phyloP scores from a whole-genome alignment of 2,329 filamentous ascomycete genomes.

The Colletotrichum falcatum region DNA sequence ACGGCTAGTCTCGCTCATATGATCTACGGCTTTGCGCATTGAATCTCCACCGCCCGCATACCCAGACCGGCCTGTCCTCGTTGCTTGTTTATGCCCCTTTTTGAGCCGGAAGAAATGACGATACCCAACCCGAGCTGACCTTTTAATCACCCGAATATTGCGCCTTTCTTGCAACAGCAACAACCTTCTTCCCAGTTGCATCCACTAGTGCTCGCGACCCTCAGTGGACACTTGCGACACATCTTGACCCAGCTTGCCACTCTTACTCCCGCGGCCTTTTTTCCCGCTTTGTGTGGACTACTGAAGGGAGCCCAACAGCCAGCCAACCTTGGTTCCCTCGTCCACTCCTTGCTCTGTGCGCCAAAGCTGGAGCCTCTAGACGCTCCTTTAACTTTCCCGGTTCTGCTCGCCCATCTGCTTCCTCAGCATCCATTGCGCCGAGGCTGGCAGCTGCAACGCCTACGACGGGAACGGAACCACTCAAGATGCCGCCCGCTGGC shows the following conservation, averaged over 20 bases:
- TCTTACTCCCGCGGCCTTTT: not conserved
- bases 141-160: slow-evolving; percentile 7
- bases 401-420: slow-evolving; percentile 9
- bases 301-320: slow-evolving; percentile 33
- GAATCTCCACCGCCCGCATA: slow-evolving; percentile 6
- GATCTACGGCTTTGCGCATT: slow-evolving; percentile 15
- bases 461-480: not conserved
- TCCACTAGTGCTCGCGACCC: slow-evolving; percentile 4
- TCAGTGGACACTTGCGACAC: slow-evolving; percentile 18
- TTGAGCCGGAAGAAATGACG: slow-evolving; percentile 38
- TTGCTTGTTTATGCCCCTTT: slow-evolving; percentile 20
- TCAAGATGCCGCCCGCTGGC: slow-evolving; percentile 54
- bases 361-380: slow-evolving; percentile 30
- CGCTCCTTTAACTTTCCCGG: slow-evolving; percentile 35
- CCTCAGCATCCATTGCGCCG: slow-evolving; percentile 29
- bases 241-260: slow-evolving; percentile 19
- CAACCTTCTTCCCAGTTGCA: slow-evolving; percentile 25
- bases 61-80: slow-evolving; percentile 4
- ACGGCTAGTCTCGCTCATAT: not conserved
- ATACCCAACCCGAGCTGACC: slow-evolving; percentile 37
- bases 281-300: slow-evolving; percentile 31
- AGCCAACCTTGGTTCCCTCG: slow-evolving; percentile 28
- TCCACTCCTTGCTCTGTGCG: slow-evolving; percentile 39
- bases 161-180: slow-evolving; percentile 20
- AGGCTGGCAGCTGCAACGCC: slow-evolving; percentile 19